Evolutionary conservation across 306 rosid species (phyloP), one percentile per base, ranked within the genome.

Genomic region (Begonia fuchsioides): DNA sequence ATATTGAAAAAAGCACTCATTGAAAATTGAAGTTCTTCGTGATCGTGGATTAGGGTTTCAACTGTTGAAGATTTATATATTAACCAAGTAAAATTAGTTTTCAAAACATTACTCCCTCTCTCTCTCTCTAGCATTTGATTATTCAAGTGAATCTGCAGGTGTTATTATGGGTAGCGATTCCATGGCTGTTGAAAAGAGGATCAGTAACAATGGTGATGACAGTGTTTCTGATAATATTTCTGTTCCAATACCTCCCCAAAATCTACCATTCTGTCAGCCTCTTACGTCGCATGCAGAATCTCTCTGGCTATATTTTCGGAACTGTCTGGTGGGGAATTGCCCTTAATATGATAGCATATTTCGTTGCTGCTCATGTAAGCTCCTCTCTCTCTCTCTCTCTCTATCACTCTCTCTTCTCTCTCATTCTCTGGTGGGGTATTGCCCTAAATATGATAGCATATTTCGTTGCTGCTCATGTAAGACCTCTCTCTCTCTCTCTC

Each of bases 251-350:
- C 54, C 76, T 90, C 12, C 98, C 98, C 3, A 90, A 90, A 69
- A 71, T 90, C 17, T 90, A 72, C 56, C 98, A 85, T 70, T 81
- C 92, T 0, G 79, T 81, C 12, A 75, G 94, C 64, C 65, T 76
- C 13, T 43, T 90, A 63, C 92, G 98, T 11, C 87, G 98, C 66
- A 73, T 82, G 73, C 96, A 83, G 65, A 77, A 69, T 49, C 76
- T 76, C 52, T 65, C 94, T 1, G 94, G 94, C 60, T 90, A 72
- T 72, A 72, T 85, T 35, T 90, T 85, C 9, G 95, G 92, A 18
- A 90, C 95, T 0, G 81, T 81, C 57, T 90, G 98, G 98, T 90
- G 97, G 97, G 92, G 97, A 3, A 74, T 90, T 46, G 92, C 97
- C 43, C 93, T 90, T 53, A 90, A 90, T 66, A 43, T 90, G 66